phyloP scores from a whole-genome alignment of 192 early-diverging fungal genomes.

The Spinellus fusiger region DNA sequence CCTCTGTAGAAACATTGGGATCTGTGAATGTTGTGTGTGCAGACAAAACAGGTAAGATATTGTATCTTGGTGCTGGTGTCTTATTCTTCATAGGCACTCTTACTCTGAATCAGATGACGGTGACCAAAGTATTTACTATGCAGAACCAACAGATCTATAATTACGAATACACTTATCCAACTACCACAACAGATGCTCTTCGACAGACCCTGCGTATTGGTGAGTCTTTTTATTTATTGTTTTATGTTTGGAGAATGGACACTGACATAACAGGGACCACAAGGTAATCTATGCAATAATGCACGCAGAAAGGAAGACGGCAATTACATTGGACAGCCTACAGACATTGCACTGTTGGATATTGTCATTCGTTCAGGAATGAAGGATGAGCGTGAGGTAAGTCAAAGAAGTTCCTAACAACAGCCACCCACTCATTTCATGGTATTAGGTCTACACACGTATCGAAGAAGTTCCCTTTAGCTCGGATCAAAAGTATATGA shows the following conservation, averaged over 20 bases:
- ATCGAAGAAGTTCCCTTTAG: constrained; percentile 84
- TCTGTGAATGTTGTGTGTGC: constrained; percentile 94
- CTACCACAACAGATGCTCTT: constrained; percentile 30
- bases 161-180: constrained; percentile 39
- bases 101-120: constrained; percentile 94
- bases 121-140: constrained; percentile 73
- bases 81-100: constrained; percentile 57
- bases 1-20: constrained; percentile 89
- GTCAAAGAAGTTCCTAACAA: not conserved
- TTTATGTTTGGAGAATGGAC: not conserved
- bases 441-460: constrained; percentile 43
- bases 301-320: constrained; percentile 67
- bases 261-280: no score
- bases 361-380: constrained; percentile 49
- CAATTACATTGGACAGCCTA: constrained; percentile 83
- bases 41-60: constrained; percentile 79
- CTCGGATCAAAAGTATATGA: constrained; percentile 93
- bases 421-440: not conserved
- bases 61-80: not conserved
- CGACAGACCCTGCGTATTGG: constrained; percentile 47
- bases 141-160: constrained; percentile 43
- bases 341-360: constrained; percentile 89
- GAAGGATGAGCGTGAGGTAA: constrained; percentile 69
- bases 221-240: constrained; percentile 14
- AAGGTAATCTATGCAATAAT: constrained; percentile 93